These are phyloP conservation scores for sorghum (Sorghum bicolor) DNA, from an alignment of 176 grass and related monocot genomes.

Conservation along the genomic window Sorghum_bicolor_NCBIv3 NC_012876.2:57965501-57966000, in stretches of 20 bases:
- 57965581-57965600: conserved; percentile 76
- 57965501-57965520: conserved; percentile 83
- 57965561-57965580: conserved; percentile 75
- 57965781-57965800: conserved; percentile 60
- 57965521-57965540: conserved; percentile 78
- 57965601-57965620: conserved; percentile 76
- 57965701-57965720: conserved; percentile 82
- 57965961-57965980: conserved; percentile 32
- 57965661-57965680: conserved; percentile 82
- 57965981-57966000: conserved; percentile 32
- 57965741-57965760: conserved; percentile 84
- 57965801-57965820: conserved; percentile 77
- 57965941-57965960: conserved; percentile 27
- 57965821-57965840: conserved; percentile 51
- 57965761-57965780: conserved; percentile 90
- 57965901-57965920: conserved; percentile 57
- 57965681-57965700: conserved; percentile 91
- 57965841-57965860: conserved; percentile 53
- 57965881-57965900: conserved; percentile 23
- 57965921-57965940: conserved; percentile 6
- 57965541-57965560: conserved; percentile 80
- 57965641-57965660: conserved; percentile 75
- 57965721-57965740: conserved; percentile 86
- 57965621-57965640: conserved; percentile 79
- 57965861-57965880: conserved; percentile 7